Evolutionary conservation across 2,329 filamentous ascomycete species (phyloP).

Genomic region (Tolypocladium amazonense): DNA sequence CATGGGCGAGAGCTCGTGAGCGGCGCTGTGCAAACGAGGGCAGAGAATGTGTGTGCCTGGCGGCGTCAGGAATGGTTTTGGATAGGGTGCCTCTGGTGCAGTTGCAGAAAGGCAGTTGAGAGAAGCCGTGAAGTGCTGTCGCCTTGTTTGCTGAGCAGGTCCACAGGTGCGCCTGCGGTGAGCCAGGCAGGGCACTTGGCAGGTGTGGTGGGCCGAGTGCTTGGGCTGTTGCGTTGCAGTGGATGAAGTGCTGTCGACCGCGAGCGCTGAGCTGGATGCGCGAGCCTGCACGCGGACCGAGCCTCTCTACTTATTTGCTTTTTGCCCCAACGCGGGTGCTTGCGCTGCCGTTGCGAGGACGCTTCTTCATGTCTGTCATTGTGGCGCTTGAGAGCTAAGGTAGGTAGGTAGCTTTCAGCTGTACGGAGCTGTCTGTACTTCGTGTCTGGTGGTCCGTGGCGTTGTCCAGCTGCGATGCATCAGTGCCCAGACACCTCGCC

Average conservation of each 20-base stretch:
- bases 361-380: not conserved
- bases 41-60: not conserved
- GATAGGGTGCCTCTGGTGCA: not conserved
- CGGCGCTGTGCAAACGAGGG: not conserved
- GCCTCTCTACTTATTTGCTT: not conserved
- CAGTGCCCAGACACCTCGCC: no score
- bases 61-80: not conserved
- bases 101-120: not conserved
- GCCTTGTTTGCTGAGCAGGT: not conserved
- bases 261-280: no score
- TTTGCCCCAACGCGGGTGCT: not conserved
- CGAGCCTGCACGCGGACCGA: not conserved
- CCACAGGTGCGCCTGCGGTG: not conserved
- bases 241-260: no score
- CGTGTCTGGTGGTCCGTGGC: no score
- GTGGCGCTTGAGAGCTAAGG: no score
- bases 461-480: no score
- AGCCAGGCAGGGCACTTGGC: no score
- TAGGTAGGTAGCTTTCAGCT: no score
- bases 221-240: not conserved
- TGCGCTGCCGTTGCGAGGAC: not conserved
- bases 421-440: no score
- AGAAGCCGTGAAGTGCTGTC: not conserved
- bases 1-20: not conserved
- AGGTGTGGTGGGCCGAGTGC: not conserved